These are phyloP conservation scores for Penicillium canariense DNA, from an alignment of 495 filamentous ascomycete genomes.

Conservation along the genomic window DNA sequence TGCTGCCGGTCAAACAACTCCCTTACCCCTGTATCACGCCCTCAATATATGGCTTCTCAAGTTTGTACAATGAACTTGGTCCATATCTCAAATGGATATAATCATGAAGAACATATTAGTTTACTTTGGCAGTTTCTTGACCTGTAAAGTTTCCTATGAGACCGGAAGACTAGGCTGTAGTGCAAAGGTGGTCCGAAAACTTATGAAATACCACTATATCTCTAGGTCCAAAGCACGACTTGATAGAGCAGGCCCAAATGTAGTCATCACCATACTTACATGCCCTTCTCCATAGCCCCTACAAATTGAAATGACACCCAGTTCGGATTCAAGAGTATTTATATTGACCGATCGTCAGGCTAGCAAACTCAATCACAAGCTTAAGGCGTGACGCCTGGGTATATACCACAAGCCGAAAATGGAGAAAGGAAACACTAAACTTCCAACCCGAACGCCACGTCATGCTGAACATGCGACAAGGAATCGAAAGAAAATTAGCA, in stretches of 20 bases:
- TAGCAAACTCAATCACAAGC: conserved; percentile 9
- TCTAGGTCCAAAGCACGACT: too few relatives aligned
- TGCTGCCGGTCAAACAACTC: too few relatives aligned
- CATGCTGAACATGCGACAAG: conserved; percentile 1
- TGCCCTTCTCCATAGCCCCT: neutral
- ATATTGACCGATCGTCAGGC: neutral
- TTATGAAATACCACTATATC: too few relatives aligned
- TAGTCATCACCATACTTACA: conserved; percentile 10
- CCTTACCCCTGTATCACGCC: too few relatives aligned
- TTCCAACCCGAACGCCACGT: conserved; percentile 2
- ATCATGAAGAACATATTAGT: too few relatives aligned
- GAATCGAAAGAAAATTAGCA: conserved; percentile 9
- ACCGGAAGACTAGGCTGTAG: too few relatives aligned
- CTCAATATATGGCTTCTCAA: neutral
- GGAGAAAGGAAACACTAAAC: neutral
- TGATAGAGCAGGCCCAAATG: too few relatives aligned
- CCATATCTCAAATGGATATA: too few relatives aligned
- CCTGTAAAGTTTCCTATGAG: too few relatives aligned
- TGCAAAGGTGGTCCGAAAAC: too few relatives aligned
- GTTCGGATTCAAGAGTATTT: neutral
- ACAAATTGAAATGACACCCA: too few relatives aligned
- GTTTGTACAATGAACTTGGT: neutral
- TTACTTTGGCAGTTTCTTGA: too few relatives aligned
- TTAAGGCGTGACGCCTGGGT: conserved; percentile 21
- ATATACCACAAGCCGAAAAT: conserved; percentile 19